These are phyloP conservation scores for Gnaphalium uliginosum DNA, from an alignment of 129 eudicot genomes.

Conservation along the genomic window DNA sequence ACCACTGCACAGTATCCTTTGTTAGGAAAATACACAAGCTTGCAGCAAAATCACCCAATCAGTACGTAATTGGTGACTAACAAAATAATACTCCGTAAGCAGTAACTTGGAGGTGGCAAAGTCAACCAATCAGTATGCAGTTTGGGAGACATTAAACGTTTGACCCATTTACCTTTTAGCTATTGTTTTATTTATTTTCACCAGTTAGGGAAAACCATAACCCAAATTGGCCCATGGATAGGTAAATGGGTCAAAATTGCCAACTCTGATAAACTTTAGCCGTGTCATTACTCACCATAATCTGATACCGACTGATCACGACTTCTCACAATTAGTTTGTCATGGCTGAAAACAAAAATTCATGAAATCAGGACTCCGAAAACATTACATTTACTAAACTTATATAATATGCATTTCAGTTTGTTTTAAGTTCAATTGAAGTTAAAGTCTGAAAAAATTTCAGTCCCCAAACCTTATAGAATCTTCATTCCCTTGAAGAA, in stretches of 20 bases:
- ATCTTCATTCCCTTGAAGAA: conserved; percentile 62
- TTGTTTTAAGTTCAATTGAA: background rate
- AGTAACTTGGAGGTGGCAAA: too few species aligned
- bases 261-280: background rate
- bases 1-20: conserved; percentile 55
- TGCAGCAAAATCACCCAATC: background rate
- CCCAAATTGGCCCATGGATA: background rate
- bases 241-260: background rate
- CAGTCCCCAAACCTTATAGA: conserved; percentile 57
- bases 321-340: conserved; percentile 74
- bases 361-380: background rate
- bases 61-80: background rate
- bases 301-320: conserved; percentile 89
- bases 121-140: background rate
- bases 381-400: background rate
- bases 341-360: conserved; percentile 61
- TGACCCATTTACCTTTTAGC: background rate
- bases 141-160: background rate
- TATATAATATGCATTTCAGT: conserved; percentile 4
- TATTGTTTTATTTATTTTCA: background rate
- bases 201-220: background rate
- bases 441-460: background rate
- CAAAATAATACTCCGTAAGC: too few species aligned
- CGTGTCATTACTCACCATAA: conserved; percentile 60
- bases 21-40: conserved; percentile 25